Conservation (phyloP, 192 early-diverging fungal species). For the Podila minutissima region DNA sequence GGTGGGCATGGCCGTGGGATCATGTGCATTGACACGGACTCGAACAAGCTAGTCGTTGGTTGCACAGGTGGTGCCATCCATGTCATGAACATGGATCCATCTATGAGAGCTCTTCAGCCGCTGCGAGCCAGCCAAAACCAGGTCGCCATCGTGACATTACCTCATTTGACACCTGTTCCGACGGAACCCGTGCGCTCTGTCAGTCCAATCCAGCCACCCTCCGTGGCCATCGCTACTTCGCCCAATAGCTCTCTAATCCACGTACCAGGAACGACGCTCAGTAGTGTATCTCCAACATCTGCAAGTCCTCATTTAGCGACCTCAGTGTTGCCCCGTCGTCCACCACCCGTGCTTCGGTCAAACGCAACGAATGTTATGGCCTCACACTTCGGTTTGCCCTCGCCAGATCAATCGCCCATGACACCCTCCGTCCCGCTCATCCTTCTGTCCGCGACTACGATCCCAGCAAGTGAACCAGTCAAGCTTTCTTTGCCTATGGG, state of each 20-base stretch:
- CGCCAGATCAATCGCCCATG: constrained; percentile 8
- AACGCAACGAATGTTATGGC: neutral
- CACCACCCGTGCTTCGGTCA: neutral
- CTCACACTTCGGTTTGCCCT: neutral
- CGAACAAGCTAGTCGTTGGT: constrained; percentile 24
- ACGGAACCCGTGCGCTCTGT: constrained; percentile 21
- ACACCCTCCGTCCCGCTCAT: neutral
- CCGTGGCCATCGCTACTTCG: neutral
- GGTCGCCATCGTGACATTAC: constrained; percentile 9
- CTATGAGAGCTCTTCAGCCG: neutral
- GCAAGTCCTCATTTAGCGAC: neutral
- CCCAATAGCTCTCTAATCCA: neutral
- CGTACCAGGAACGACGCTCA: neutral
- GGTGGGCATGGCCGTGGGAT: constrained; percentile 30
- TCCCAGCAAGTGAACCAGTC: neutral
- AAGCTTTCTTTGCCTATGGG: neutral
- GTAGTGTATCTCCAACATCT: neutral
- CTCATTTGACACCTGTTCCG: constrained; percentile 16
- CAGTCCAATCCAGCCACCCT: constrained; percentile 2
- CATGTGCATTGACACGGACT: constrained; percentile 32
- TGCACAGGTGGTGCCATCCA: constrained; percentile 39
- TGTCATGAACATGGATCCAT: constrained; percentile 35
- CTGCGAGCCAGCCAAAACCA: neutral
- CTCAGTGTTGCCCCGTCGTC: neutral
- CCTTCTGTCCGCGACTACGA: neutral